Conservation (phyloP, 306 rosid species). For the Lathyrus tuberosus region DNA sequence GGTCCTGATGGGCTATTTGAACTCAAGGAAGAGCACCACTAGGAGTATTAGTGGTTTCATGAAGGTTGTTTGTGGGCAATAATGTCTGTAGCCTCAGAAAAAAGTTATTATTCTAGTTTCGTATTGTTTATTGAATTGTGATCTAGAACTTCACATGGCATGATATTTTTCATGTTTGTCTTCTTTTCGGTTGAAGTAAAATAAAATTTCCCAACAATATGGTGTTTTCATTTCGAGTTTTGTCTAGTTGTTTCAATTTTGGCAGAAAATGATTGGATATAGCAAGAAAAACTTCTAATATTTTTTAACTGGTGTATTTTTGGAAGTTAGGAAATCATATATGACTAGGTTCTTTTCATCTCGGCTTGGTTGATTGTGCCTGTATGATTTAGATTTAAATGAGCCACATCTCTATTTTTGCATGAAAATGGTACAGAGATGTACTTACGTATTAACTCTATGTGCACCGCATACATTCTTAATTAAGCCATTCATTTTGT, state of each 20-base stretch:
- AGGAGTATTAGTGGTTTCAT: conserved; percentile 38
- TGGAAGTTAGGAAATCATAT: neutral
- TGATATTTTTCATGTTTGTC: conserved; percentile 24
- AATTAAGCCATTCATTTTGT: too few species aligned
- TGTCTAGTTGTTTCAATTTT: conserved; percentile 11
- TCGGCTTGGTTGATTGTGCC: neutral
- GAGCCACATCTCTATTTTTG: too few species aligned
- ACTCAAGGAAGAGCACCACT: conserved; percentile 47
- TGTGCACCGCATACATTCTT: too few species aligned
- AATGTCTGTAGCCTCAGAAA: conserved; percentile 28
- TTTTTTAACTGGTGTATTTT: neutral
- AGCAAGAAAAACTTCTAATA: neutral
- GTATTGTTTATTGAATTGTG: conserved; percentile 30
- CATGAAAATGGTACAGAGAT: too few species aligned
- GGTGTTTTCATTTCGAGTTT: neutral
- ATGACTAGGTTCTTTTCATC: neutral
- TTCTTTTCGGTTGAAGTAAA: conserved; percentile 34
- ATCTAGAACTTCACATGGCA: conserved; percentile 37
- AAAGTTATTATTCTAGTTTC: conserved; percentile 22
- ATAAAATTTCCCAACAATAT: conserved; percentile 37
- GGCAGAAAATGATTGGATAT: neutral
- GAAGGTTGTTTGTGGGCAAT: conserved; percentile 21
- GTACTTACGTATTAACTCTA: too few species aligned
- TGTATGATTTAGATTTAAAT: too few species aligned
- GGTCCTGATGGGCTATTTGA: conserved; percentile 62